phyloP scores from a whole-genome alignment of 495 filamentous ascomycete genomes.

The Corynascus novoguineensis region DNA sequence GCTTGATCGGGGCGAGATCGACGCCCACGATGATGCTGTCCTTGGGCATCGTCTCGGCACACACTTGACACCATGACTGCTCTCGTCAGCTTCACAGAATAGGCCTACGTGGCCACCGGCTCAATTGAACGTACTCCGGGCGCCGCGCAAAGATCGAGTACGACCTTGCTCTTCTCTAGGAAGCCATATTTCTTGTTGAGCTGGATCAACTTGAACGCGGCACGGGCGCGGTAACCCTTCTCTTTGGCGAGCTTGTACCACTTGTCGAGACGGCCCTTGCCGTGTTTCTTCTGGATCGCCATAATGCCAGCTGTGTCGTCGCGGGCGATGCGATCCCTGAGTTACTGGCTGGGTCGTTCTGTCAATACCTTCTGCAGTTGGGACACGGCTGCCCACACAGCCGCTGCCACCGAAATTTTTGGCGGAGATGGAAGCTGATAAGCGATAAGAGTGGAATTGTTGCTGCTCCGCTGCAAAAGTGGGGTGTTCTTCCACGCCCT shows the following conservation, averaged over 20 bases:
- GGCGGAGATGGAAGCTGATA: constrained; percentile 22
- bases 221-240: constrained; percentile 93
- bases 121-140: constrained; percentile 65
- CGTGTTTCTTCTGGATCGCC: constrained; percentile 99
- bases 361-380: neutral
- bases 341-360: constrained; percentile 6
- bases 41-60: constrained; percentile 86
- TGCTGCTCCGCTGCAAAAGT: neutral
- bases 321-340: constrained; percentile 4
- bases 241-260: constrained; percentile 89
- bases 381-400: neutral
- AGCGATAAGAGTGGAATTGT: constrained; percentile 23
- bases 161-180: constrained; percentile 89
- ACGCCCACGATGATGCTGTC: constrained; percentile 90
- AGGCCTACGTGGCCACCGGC: neutral
- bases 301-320: constrained; percentile 44
- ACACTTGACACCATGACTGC: constrained; percentile 96
- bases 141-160: constrained; percentile 94
- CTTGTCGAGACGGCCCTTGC: constrained; percentile 98
- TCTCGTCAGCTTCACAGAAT: constrained; percentile 21
- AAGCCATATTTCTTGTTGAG: constrained; percentile 99
- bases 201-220: constrained; percentile 97
- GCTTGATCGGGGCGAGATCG: constrained; percentile 91
- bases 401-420: constrained; percentile 18
- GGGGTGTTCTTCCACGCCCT: constrained; percentile 1